A percentile compares a stretch with the other conserved stretches of the same genome.
phyloP scores from a whole-genome alignment of 2,329 filamentous ascomycete species.

The Venturiaceae sp. region DNA sequence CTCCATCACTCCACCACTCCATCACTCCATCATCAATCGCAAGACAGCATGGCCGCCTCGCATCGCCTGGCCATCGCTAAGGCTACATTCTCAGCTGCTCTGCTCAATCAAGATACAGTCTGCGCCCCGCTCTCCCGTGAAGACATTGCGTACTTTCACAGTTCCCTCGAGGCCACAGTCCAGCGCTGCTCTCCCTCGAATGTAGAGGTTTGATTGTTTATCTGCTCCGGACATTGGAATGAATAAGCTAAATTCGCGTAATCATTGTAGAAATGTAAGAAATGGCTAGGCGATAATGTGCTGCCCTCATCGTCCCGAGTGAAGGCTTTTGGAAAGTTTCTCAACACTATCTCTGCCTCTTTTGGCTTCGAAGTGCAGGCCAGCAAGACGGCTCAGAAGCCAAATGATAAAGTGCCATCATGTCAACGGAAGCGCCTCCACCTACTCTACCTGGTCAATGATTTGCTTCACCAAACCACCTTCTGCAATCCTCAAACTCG shows the following conservation, averaged over 20 bases:
- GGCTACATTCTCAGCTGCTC: neutral
- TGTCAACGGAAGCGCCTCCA: neutral
- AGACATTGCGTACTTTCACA: neutral
- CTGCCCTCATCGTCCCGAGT: neutral
- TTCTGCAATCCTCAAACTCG: neutral
- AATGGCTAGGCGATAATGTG: conserved; percentile 5
- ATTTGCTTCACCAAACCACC: conserved; percentile 3
- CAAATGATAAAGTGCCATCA: neutral
- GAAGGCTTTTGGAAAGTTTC: conserved; percentile 3
- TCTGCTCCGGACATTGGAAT: neutral
- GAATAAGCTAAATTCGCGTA: neutral
- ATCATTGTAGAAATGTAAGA: neutral
- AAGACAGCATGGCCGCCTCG: neutral
- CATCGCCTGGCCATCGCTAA: conserved; percentile 1
- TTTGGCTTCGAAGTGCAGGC: conserved; percentile 2
- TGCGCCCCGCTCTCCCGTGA: neutral
- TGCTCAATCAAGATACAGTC: neutral
- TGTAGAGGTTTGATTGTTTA: conserved; percentile 5
- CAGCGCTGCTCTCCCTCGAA: neutral
- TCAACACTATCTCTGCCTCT: neutral
- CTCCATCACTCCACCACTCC: neutral
- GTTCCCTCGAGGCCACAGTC: neutral
- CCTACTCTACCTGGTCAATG: conserved; percentile 3
- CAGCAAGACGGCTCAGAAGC: neutral
- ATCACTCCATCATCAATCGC: neutral